These are phyloP conservation scores for Diaporthe ilicicola DNA, from an alignment of 2,329 filamentous ascomycete genomes.

Conservation along the genomic window DNA sequence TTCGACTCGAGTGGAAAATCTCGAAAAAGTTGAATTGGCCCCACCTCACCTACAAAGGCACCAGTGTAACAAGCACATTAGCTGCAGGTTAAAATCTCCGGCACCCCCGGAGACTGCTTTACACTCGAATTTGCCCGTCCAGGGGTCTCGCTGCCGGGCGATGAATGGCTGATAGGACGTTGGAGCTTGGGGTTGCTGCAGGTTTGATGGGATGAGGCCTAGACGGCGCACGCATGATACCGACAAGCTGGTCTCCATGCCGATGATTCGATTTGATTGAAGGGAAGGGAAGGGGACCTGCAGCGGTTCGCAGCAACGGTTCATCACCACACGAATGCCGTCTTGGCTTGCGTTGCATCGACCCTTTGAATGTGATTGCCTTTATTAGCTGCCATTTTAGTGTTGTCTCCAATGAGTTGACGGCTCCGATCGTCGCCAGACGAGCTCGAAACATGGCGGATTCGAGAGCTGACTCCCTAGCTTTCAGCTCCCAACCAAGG, in stretches of 20 bases:
- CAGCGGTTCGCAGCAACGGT: slow-evolving; percentile 21
- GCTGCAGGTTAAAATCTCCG: background rate
- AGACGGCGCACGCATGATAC: background rate
- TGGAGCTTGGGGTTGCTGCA: background rate
- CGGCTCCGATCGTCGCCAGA: background rate
- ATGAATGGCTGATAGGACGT: background rate
- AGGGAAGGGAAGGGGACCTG: slow-evolving; percentile 4
- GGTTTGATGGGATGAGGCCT: background rate
- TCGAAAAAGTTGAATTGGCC: background rate
- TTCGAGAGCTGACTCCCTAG: background rate
- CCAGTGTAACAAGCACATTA: background rate
- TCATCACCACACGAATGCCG: slow-evolving; percentile 4
- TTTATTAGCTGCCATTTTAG: background rate
- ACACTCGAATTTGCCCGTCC: background rate
- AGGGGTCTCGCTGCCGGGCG: background rate
- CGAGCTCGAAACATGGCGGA: slow-evolving; percentile 11
- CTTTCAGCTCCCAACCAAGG: slow-evolving; percentile 8
- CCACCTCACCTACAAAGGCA: background rate
- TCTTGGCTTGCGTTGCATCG: slow-evolving; percentile 5
- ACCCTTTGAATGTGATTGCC: background rate
- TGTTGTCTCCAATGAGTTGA: background rate
- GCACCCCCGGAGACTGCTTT: background rate
- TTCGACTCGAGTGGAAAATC: too few species aligned
- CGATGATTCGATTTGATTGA: slow-evolving; percentile 6
- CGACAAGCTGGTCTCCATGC: background rate